These are phyloP conservation scores for Xerocomus nothofagi DNA, from an alignment of 1,284 basidiomycete species.

Conservation along the genomic window DNA sequence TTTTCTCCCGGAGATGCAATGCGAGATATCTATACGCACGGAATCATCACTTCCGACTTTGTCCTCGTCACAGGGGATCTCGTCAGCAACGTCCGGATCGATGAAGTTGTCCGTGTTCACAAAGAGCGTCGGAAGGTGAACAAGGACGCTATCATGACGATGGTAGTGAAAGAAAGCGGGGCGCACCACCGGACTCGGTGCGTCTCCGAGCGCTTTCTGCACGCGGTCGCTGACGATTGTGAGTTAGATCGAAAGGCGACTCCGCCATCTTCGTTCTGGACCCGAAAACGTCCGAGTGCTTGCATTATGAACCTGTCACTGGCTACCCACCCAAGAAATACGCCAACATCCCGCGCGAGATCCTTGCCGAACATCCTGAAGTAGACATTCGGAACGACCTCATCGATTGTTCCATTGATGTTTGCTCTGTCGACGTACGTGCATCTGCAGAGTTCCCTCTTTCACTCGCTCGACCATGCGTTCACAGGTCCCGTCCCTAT, in stretches of 20 bases:
- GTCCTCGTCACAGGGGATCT: conserved; percentile 93
- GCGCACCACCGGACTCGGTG: conserved; percentile 72
- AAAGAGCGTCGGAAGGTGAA: conserved; percentile 85
- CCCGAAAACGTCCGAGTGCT: conserved; percentile 70
- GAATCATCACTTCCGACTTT: conserved; percentile 91
- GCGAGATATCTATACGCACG: conserved; percentile 93
- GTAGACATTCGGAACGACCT: conserved; percentile 85
- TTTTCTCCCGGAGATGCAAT: conserved; percentile 94
- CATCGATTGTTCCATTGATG: conserved; percentile 86
- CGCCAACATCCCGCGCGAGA: conserved; percentile 67
- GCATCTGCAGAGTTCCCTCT: not conserved
- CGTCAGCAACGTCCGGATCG: conserved; percentile 91
- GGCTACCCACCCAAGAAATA: conserved; percentile 62
- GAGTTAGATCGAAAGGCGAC: conserved; percentile 61
- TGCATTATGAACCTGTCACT: conserved; percentile 74
- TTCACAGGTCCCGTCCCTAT: conserved; percentile 84
- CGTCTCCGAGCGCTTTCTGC: conserved; percentile 25
- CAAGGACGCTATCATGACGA: conserved; percentile 96
- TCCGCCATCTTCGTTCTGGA: conserved; percentile 75
- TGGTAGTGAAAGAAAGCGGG: conserved; percentile 84
- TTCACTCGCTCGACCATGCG: not conserved
- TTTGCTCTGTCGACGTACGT: conserved; percentile 86
- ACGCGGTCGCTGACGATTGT: conserved; percentile 1
- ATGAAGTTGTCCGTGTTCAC: conserved; percentile 86
- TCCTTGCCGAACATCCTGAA: conserved; percentile 67